phyloP scores from a whole-genome alignment of 371 early-diverging fungal species.

The Mortierella sp. region DNA sequence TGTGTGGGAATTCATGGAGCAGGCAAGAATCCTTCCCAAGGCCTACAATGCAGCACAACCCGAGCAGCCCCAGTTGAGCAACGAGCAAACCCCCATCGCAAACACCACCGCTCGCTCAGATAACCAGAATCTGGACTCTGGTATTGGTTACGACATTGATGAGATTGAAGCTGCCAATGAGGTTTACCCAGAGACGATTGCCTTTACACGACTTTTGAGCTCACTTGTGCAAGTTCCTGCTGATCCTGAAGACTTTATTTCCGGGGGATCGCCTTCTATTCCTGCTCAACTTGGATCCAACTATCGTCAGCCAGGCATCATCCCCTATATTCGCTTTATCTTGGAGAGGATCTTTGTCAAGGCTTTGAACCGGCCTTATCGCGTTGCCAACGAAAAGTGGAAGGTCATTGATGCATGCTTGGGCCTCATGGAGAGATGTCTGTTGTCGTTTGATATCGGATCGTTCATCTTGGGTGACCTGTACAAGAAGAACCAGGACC shows the following conservation, averaged over 20 bases:
- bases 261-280: constrained; percentile 55
- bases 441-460: constrained; percentile 77
- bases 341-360: constrained; percentile 84
- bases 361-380: constrained; percentile 72
- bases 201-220: constrained; percentile 80
- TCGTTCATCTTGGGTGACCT: constrained; percentile 49
- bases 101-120: constrained; percentile 32
- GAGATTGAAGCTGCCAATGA: constrained; percentile 78
- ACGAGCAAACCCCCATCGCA: constrained; percentile 36
- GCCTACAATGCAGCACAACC: constrained; percentile 44
- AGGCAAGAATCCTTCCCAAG: constrained; percentile 73
- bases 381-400: constrained; percentile 81
- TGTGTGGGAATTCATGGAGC: constrained; percentile 79
- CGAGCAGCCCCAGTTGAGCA: constrained; percentile 36
- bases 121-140: constrained; percentile 52
- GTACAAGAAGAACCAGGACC: constrained; percentile 28
- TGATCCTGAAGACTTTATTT: constrained; percentile 54
- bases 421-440: constrained; percentile 79
- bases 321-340: constrained; percentile 84
- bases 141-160: constrained; percentile 79
- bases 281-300: constrained; percentile 58
- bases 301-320: constrained; percentile 75
- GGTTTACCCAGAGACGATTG: constrained; percentile 85
- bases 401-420: constrained; percentile 78
- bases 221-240: constrained; percentile 75